These are phyloP conservation scores for Plasmodiophora brassicae DNA, from an alignment of 208 protist genomes.

Conservation along the genomic window DNA sequence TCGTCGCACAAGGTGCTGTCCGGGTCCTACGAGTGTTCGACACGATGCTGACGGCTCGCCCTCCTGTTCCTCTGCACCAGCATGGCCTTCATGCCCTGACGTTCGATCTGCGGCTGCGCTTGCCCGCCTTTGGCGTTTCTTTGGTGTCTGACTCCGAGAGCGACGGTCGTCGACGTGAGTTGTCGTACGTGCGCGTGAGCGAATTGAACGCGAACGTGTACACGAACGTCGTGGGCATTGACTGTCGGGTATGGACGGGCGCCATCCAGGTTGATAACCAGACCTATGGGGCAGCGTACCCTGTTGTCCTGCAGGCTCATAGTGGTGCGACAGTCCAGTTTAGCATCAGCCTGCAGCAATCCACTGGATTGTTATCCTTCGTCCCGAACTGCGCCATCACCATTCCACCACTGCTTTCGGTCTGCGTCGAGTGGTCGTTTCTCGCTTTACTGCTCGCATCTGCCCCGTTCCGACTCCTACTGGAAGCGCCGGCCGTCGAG, in stretches of 20 bases:
- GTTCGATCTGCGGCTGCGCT: background rate
- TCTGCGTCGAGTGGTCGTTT: slow-evolving; percentile 30
- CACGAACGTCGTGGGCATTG: no score
- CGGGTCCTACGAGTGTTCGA: slow-evolving; percentile 11
- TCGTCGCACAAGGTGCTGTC: background rate
- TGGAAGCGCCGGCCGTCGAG: background rate
- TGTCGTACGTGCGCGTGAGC: background rate
- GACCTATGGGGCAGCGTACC: background rate
- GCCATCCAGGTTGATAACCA: background rate
- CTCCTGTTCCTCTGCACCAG: background rate
- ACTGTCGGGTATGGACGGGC: background rate
- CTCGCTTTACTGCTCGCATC: background rate
- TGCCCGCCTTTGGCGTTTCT: background rate
- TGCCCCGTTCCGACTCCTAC: no score
- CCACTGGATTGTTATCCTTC: background rate
- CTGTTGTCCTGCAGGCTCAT: background rate
- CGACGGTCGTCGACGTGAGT: background rate
- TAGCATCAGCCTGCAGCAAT: background rate
- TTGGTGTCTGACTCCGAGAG: background rate
- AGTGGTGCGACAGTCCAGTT: background rate
- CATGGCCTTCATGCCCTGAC: background rate
- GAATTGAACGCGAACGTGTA: no score
- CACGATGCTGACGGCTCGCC: background rate
- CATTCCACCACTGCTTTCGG: background rate
- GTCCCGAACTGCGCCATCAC: background rate